Conservation (phyloP, 495 filamentous ascomycete species). For the Ramalina peruviana region DNA sequence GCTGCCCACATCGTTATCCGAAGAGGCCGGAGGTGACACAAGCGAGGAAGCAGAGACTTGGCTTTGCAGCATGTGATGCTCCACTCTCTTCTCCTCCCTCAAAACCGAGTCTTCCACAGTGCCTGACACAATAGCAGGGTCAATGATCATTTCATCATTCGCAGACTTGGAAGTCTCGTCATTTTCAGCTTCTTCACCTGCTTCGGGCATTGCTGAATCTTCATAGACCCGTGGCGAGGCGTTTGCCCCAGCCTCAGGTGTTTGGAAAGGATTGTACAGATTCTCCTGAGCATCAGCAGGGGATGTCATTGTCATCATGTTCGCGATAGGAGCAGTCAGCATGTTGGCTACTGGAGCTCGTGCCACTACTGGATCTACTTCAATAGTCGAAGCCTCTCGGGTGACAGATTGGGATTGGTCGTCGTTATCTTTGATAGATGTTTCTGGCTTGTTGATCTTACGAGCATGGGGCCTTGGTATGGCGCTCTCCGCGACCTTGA, state of each 20-base stretch:
- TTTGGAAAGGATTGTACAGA: too few species aligned
- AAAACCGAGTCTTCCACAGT: too few species aligned
- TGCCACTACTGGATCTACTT: background rate
- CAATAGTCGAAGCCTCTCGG: background rate
- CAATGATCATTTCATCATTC: background rate
- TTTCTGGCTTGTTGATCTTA: constrained; percentile 2
- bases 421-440: background rate
- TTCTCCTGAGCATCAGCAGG: background rate
- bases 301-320: constrained; percentile 8
- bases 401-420: background rate
- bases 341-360: constrained; percentile 5
- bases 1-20: constrained; percentile 32
- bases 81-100: too few species aligned
- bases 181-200: too few species aligned
- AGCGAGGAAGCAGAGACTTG: constrained; percentile 22
- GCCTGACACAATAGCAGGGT: background rate
- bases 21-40: constrained; percentile 39
- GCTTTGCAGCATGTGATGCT: too few species aligned
- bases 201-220: too few species aligned
- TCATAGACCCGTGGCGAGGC: too few species aligned
- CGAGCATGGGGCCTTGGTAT: constrained; percentile 38
- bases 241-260: too few species aligned
- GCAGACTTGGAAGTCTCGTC: too few species aligned
- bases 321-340: constrained; percentile 5
- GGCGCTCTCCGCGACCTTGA: constrained; percentile 45